Conservation (phyloP, 2,329 filamentous ascomycete genomes). For the Coleophoma cylindrospora region DNA sequence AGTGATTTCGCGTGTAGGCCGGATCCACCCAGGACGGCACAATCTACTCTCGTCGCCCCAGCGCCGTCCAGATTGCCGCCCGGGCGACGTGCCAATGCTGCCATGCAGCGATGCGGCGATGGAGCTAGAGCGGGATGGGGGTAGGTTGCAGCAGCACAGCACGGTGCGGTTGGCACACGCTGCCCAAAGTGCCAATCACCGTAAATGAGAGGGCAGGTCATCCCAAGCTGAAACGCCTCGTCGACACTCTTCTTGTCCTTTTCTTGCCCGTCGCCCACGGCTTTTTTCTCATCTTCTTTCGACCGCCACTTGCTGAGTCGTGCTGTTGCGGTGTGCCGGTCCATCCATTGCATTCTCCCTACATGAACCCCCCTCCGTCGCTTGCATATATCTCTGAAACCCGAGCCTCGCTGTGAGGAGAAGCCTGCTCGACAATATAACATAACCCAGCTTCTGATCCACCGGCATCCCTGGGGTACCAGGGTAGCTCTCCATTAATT, state of each 20-base stretch:
- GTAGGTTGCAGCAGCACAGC: neutral
- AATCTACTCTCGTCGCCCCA: too few species aligned
- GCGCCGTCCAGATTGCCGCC: neutral
- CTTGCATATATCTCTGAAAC: neutral
- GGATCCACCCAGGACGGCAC: too few species aligned
- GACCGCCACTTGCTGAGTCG: too few species aligned
- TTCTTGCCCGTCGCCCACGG: neutral
- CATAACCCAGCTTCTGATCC: neutral
- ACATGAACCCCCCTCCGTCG: too few species aligned
- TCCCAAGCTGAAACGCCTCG: neutral
- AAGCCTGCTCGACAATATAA: neutral
- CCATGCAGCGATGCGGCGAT: neutral
- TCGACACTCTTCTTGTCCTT: neutral
- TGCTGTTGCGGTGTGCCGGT: too few species aligned
- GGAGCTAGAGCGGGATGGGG: too few species aligned
- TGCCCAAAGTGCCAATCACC: too few species aligned
- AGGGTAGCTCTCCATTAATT: neutral
- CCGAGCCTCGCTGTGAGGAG: neutral
- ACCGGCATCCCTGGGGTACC: neutral
- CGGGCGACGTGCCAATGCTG: neutral
- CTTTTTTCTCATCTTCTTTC: neutral
- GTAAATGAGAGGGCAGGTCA: too few species aligned
- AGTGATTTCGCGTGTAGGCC: too few species aligned
- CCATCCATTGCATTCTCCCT: too few species aligned
- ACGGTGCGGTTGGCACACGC: neutral